Percentiles rank a stretch among this genome's conserved stretches.
Evolutionary conservation across 345 rosid genomes (phyloP).

Genomic region (Abelmoschus esculentus): DNA sequence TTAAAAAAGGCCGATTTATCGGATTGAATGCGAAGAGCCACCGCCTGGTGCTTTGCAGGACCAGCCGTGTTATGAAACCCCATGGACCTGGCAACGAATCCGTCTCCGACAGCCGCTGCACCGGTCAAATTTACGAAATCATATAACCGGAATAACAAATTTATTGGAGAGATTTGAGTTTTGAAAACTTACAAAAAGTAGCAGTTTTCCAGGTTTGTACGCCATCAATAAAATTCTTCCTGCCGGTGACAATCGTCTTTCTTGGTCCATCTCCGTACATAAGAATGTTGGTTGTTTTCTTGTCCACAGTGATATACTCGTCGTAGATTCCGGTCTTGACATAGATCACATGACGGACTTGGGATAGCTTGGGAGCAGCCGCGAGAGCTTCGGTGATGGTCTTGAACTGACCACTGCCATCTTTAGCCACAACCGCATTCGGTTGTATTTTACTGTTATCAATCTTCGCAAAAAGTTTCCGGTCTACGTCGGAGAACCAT

Average conservation of each 20-base stretch:
- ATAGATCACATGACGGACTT: constrained; percentile 33
- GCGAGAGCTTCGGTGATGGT: constrained; percentile 44
- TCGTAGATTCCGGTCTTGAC: constrained; percentile 47
- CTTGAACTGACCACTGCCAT: constrained; percentile 69
- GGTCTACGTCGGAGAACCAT: constrained; percentile 58
- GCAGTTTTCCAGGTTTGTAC: constrained; percentile 22
- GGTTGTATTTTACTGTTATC: constrained; percentile 21
- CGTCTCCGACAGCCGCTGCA: constrained; percentile 35
- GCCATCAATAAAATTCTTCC: constrained; percentile 17
- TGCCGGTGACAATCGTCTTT: constrained; percentile 39
- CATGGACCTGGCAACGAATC: constrained; percentile 42
- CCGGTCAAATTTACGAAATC: neutral
- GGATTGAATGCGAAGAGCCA: constrained; percentile 45
- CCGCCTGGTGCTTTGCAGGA: constrained; percentile 43
- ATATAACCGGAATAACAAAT: neutral
- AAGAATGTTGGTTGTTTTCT: constrained; percentile 23
- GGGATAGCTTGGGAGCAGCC: constrained; percentile 27
- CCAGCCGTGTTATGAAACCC: constrained; percentile 55
- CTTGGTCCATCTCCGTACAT: constrained; percentile 51
- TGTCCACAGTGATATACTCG: constrained; percentile 28
- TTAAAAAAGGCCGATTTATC: constrained; percentile 43
- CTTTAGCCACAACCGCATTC: constrained; percentile 62
- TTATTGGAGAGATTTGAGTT: neutral
- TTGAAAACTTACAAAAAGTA: constrained; percentile 30
- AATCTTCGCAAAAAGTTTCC: constrained; percentile 44